Evolutionary conservation across 2,329 filamentous ascomycete genomes (phyloP), one percentile per base, ranked within the genome.

Genomic region (Rhynchosporium secalis): DNA sequence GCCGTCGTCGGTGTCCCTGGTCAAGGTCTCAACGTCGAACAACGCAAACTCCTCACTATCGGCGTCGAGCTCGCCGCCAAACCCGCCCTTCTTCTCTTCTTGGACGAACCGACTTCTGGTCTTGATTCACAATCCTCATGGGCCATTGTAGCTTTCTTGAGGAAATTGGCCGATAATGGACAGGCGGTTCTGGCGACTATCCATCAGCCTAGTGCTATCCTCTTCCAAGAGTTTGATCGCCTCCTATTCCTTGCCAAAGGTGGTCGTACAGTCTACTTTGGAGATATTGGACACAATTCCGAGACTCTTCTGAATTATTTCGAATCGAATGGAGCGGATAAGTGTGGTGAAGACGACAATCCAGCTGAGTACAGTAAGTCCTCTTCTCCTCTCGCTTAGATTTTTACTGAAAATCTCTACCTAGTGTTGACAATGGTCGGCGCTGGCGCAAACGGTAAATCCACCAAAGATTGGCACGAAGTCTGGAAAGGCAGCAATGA

Each of bases 61-160:
- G 94, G 92, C 76, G 93, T 98, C n/a, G 94, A 98, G 75, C 83
- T 98, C 29, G 93, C 92, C 47, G 94, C 94, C 5, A 96, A 95
- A 78, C 94, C 94, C 9, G 88, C 91, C 49, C 82, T 97, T 54
- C 82, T 97, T 62, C 85, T 97, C 54, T 97, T 97, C 79, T 85
- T 97, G 55, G 94, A 98, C 71, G 94, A 98, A 76, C 94, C 94
- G 26, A 97, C 94, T 4, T 96, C 92, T 38, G 94, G 94, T 79
- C 85, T 97, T 15, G 94, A 97, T 76, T 92, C 88, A 69, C 92
- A 97, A 75, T 96, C 93, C 1, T 95, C 92, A 1, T 97, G 92
- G 91, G 90, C 92, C 66, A 96, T 97, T 73, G 82, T 93, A 45
- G 87, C 92, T 73, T 85, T 97, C 38, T 83, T 98, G 47, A 88